Conservation (phyloP, 768 basidiomycete species). For the Clathrus columnatus region DNA sequence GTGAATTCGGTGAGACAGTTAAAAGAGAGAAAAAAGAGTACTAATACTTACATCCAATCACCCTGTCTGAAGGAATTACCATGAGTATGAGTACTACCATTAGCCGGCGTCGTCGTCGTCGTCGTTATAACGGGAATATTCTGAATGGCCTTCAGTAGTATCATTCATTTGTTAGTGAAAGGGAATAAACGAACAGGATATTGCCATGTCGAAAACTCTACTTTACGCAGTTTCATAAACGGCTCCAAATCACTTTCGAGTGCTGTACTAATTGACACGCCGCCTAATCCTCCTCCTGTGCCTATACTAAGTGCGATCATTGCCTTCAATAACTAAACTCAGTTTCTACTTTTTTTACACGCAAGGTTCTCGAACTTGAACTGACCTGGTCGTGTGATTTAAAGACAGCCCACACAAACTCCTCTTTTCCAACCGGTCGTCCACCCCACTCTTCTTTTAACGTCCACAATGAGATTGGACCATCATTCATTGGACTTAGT, state of each 20-base stretch:
- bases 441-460: constrained; percentile 26
- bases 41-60: constrained; percentile 63
- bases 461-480: constrained; percentile 42
- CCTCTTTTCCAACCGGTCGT: constrained; percentile 16
- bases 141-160: neutral
- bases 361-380: constrained; percentile 9
- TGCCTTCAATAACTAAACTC: neutral
- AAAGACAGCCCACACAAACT: constrained; percentile 50
- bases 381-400: constrained; percentile 54
- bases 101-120: constrained; percentile 33
- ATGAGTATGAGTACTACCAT: constrained; percentile 60
- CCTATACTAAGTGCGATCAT: neutral
- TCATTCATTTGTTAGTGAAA: neutral
- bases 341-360: constrained; percentile 3
- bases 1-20: neutral
- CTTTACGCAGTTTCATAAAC: constrained; percentile 43
- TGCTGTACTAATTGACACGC: constrained; percentile 44
- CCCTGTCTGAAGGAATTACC: constrained; percentile 57
- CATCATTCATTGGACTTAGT: constrained; percentile 11
- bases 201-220: constrained; percentile 24
- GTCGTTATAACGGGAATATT: neutral
- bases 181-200: neutral
- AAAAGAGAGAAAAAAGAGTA: neutral
- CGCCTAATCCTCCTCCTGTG: constrained; percentile 43
- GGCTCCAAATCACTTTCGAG: constrained; percentile 58